Conservation (phyloP, 2,329 filamentous ascomycete species). For the Fusarium sp. region DNA sequence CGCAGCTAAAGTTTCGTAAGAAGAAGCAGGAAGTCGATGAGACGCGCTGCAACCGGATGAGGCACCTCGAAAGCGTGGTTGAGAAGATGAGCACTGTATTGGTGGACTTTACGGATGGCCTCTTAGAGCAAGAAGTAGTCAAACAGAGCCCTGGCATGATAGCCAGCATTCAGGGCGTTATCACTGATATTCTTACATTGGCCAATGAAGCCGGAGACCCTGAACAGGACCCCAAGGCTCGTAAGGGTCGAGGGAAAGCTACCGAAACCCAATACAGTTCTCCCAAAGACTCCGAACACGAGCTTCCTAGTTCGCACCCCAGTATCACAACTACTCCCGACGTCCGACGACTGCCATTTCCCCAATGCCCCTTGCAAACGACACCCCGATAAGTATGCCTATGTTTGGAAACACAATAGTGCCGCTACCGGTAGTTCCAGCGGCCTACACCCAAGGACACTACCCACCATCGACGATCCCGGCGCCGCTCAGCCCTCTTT, state of each 20-base stretch:
- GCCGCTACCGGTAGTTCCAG: not conserved
- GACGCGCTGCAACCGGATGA: not conserved
- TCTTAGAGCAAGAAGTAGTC: not conserved
- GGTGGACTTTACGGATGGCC: not conserved
- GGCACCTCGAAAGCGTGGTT: not conserved
- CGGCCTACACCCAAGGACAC: not conserved
- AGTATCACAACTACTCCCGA: too few relatives aligned
- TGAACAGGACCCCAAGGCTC: not conserved
- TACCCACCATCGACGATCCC: not conserved
- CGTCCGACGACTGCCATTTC: too few relatives aligned
- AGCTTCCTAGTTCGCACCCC: not conserved
- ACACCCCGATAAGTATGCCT: too few relatives aligned
- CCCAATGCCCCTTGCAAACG: not conserved
- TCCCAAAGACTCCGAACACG: not conserved
- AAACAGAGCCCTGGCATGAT: not conserved
- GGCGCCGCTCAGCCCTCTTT: not conserved
- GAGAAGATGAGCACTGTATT: conserved; percentile 1
- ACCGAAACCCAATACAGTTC: too few relatives aligned
- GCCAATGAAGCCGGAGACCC: not conserved
- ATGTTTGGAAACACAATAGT: not conserved
- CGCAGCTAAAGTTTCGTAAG: not conserved
- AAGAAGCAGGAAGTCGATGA: not conserved
- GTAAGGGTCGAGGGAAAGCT: not conserved
- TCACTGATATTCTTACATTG: not conserved
- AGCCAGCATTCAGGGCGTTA: not conserved